A percentile compares a stretch with the other conserved stretches of the same genome.
Evolutionary conservation across 2,329 filamentous ascomycete genomes (phyloP).

Genomic region (Teratosphaeria destructans): DNA sequence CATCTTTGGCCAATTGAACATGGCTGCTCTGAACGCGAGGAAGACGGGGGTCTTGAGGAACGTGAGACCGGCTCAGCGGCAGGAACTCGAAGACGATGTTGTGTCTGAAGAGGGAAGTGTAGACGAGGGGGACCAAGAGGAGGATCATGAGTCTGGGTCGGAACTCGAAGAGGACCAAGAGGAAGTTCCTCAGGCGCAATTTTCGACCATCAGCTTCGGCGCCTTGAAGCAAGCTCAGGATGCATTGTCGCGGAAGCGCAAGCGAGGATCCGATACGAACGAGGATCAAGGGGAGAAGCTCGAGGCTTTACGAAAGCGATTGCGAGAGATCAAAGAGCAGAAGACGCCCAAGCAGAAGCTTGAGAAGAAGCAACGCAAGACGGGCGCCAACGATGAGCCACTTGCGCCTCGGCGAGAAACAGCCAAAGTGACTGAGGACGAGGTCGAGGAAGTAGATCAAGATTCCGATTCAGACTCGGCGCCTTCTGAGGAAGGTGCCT

Average conservation of each 20-base stretch:
- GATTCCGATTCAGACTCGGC: slow-evolving; percentile 25
- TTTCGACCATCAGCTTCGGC: slow-evolving; percentile 69
- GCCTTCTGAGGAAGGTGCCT: slow-evolving; percentile 30
- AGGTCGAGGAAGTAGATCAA: slow-evolving; percentile 8
- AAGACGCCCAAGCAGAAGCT: slow-evolving; percentile 16
- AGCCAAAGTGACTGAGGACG: slow-evolving; percentile 8
- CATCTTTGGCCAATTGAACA: background rate
- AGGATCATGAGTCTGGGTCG: background rate
- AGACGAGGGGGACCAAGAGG: background rate
- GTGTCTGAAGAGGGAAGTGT: background rate
- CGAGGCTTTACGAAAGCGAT: slow-evolving; percentile 33
- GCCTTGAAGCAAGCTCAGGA: slow-evolving; percentile 81
- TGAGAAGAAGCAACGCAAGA: slow-evolving; percentile 16
- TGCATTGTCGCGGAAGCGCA: slow-evolving; percentile 42
- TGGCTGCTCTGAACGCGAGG: background rate
- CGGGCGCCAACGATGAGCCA: background rate
- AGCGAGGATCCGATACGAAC: slow-evolving; percentile 29
- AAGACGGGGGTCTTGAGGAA: background rate
- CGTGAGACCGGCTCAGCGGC: background rate
- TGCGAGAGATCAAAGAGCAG: slow-evolving; percentile 34
- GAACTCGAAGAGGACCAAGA: background rate
- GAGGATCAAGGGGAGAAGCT: slow-evolving; percentile 36
- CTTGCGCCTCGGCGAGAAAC: background rate
- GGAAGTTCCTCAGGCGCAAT: slow-evolving; percentile 22
- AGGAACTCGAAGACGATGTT: background rate